Evolutionary conservation across 1,284 basidiomycete genomes (phyloP), one percentile per base, ranked within the genome.

Genomic region (Sporisorium iseilematis-ciliati): DNA sequence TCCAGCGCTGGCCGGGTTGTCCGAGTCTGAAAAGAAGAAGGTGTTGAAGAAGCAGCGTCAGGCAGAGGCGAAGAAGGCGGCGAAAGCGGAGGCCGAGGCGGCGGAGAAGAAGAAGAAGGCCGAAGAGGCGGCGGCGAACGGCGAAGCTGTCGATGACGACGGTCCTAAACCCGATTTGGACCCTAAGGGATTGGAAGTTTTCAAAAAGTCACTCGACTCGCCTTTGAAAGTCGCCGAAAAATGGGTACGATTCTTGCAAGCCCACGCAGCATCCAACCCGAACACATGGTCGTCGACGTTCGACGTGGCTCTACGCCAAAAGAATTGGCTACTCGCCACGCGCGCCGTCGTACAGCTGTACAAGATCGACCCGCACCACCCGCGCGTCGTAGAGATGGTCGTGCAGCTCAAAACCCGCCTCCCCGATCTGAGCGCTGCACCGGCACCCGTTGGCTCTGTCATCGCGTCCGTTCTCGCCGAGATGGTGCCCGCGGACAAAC

Each of bases 151-250:
- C 66, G 92, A 93, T 81, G 94, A 92, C 86, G 93, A 93, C 48
- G 89, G 91, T 23, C 90, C 66, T 1, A 73, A 92, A 38, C 71
- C 80, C 7, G 85, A 87, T 20, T 87, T 87, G 1, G 85, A 86
- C 60, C 83, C 83, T 0, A 52, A 74, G 23, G 83, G 83, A 4
- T 31, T 64, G 16, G 49, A 51, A n/a, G 54, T 77, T 25, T 70
- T 81, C 20, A 46, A 64, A 46, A 65, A 45, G 7, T 52, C 57
- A 6, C 26, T 65, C 1, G 57, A 60, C 6, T 10, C 25, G 63
- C 91, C 91, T 1, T 87, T 99, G 3, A 92, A 92, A 52, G 89
- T 89, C 16, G 94, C 95, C 0, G 88, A 89, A 57, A 92, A 91
- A 81, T 86, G 93, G 26, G 87, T 97, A 31, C 87, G 87, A n/a